phyloP scores from a whole-genome alignment of 306 rosid genomes.

The Castanea mollissima region DNA sequence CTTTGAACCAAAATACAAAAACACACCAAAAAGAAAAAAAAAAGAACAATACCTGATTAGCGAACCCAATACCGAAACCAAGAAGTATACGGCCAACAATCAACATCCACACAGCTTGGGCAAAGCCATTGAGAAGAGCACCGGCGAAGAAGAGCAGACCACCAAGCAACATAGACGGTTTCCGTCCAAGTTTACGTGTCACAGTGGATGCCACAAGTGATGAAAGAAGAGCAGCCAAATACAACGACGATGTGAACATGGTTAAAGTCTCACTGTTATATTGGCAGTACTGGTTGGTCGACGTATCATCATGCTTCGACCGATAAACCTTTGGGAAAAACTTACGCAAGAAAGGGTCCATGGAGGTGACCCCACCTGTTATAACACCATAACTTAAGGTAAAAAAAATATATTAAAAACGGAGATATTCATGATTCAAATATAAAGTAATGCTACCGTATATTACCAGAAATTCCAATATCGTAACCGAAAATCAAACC shows the following conservation, averaged over 20 bases:
- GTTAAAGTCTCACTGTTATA: conserved; percentile 70
- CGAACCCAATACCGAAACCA: conserved; percentile 91
- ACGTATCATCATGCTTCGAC: conserved; percentile 33
- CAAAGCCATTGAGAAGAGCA: conserved; percentile 71
- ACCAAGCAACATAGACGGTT: conserved; percentile 77
- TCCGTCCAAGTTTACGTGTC: conserved; percentile 73
- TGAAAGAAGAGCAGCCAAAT: conserved; percentile 81
- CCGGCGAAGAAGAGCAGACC: conserved; percentile 69
- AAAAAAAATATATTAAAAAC: not conserved
- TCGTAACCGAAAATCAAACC: conserved; percentile 96
- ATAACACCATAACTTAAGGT: not conserved
- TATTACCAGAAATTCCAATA: conserved; percentile 85
- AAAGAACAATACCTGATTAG: conserved; percentile 67
- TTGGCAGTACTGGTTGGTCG: conserved; percentile 69
- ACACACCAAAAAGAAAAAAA: not conserved
- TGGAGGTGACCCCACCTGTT: conserved; percentile 89
- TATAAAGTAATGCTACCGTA: no score
- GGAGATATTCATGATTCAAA: not conserved
- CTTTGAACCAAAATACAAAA: not conserved
- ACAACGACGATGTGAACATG: conserved; percentile 86
- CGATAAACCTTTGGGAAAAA: conserved; percentile 69
- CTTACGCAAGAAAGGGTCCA: conserved; percentile 69
- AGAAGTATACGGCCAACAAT: conserved; percentile 88
- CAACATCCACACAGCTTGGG: conserved; percentile 62
- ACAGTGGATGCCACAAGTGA: conserved; percentile 72